Percentiles rank a stretch among this genome's conserved stretches.
Conservation (phyloP, 805 yeast genomes). For the Candida suzukii region DNA sequence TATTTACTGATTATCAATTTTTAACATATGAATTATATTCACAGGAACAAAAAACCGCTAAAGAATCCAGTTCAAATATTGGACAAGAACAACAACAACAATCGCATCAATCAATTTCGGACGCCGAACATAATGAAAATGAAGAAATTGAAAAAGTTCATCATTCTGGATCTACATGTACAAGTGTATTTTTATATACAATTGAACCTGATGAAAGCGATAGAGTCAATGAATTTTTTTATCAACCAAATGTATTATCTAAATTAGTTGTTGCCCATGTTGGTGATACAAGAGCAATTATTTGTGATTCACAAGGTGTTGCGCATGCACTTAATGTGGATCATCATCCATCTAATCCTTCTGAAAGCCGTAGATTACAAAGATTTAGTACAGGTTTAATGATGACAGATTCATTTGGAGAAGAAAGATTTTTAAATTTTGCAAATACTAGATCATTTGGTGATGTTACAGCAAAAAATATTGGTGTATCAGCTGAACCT, state of each 20-base stretch:
- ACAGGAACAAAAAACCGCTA: not conserved
- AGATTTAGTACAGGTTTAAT: conserved; percentile 56
- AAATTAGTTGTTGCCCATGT: conserved; percentile 78
- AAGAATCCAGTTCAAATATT: not conserved
- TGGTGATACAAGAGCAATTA: conserved; percentile 84
- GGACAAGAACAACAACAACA: too few relatives aligned
- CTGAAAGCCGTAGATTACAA: conserved; percentile 67
- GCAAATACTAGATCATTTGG: conserved; percentile 96
- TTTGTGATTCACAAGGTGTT: conserved; percentile 75
- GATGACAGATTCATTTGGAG: conserved; percentile 89
- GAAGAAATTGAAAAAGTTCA: conserved; percentile 5
- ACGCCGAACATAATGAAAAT: too few relatives aligned
- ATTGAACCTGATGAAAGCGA: conserved; percentile 21
- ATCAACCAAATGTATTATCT: conserved; percentile 60
- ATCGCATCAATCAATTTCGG: too few relatives aligned
- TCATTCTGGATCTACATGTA: conserved; percentile 30
- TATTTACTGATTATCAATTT: conserved; percentile 60
- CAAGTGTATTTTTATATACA: conserved; percentile 24
- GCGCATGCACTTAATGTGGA: conserved; percentile 73
- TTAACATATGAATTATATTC: conserved; percentile 23
- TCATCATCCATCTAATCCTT: conserved; percentile 83
- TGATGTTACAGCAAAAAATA: conserved; percentile 69
- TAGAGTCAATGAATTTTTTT: conserved; percentile 35
- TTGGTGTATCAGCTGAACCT: conserved; percentile 90
- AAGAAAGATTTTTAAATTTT: conserved; percentile 66